Percentiles rank a stretch among this genome's conserved stretches.
These are phyloP conservation scores for Curvularia lunata DNA, from an alignment of 2,329 filamentous ascomycete genomes.

Conservation along the genomic window DNA sequence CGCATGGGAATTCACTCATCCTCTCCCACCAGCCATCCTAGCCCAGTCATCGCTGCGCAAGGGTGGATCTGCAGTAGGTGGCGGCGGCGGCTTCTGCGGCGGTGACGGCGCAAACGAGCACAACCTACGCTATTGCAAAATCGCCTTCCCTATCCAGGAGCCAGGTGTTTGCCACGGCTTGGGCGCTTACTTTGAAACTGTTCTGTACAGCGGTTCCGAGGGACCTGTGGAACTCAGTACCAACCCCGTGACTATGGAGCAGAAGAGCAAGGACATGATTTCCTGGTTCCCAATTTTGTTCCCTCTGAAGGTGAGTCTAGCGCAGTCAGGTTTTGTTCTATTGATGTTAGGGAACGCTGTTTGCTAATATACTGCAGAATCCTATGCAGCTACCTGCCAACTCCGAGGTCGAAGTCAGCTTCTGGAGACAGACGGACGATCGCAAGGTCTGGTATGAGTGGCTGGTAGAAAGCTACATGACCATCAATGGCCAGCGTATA, in stretches of 20 bases:
- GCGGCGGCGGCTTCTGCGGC: conserved; percentile 74
- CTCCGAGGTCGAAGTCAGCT: conserved; percentile 85
- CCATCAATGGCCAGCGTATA: conserved; percentile 66
- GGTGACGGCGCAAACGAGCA: conserved; percentile 87
- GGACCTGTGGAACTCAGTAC: conserved; percentile 85
- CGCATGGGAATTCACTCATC: conserved; percentile 82
- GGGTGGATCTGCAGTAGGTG: conserved; percentile 69
- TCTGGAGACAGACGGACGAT: conserved; percentile 96
- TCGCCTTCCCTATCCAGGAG: conserved; percentile 78
- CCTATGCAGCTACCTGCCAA: conserved; percentile 86
- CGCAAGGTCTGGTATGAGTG: conserved; percentile 99
- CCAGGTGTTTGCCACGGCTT: conserved; percentile 88
- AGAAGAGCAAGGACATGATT: conserved; percentile 97
- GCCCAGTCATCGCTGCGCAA: conserved; percentile 62
- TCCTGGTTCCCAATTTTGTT: conserved; percentile 99
- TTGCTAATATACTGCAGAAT: conserved; percentile 61
- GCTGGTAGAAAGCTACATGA: conserved; percentile 83
- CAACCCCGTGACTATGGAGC: conserved; percentile 87
- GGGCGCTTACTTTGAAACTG: conserved; percentile 94
- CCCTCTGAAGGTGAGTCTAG: conserved; percentile 76
- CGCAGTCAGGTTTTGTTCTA: background rate
- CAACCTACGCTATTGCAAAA: conserved; percentile 79
- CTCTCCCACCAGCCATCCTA: conserved; percentile 67
- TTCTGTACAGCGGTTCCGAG: conserved; percentile 72
- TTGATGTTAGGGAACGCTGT: background rate